Conservation (phyloP, 148 eudicot genomes). For the Vaccinium vitisidaea region DNA sequence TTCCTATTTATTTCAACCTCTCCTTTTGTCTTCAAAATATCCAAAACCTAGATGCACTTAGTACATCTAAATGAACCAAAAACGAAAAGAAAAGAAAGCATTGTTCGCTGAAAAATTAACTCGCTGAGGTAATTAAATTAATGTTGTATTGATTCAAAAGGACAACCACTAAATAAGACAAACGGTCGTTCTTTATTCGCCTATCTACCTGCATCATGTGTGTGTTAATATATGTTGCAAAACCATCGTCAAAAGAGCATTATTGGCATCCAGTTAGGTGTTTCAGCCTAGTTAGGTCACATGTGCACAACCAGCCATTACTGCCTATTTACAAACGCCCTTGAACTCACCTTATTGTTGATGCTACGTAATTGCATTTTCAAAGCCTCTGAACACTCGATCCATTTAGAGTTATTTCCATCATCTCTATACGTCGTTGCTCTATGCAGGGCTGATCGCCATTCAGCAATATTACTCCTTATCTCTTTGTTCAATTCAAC, state of each 20-base stretch:
- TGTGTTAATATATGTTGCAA: neutral
- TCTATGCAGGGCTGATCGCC: slow-evolving; percentile 61
- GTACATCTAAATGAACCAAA: neutral
- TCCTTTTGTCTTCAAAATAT: neutral
- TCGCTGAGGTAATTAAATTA: neutral
- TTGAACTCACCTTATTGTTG: slow-evolving; percentile 60
- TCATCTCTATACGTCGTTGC: slow-evolving; percentile 41
- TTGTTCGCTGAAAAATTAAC: no score
- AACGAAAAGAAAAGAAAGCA: neutral
- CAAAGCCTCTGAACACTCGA: slow-evolving; percentile 48
- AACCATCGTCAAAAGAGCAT: neutral
- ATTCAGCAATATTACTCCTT: slow-evolving; percentile 46
- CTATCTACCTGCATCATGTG: neutral
- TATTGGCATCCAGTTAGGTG: neutral
- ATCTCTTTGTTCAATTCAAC: slow-evolving; percentile 88
- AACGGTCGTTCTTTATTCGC: neutral
- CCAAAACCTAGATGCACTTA: neutral
- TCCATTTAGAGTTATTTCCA: slow-evolving; percentile 58
- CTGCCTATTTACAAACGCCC: neutral
- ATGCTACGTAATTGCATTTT: slow-evolving; percentile 53
- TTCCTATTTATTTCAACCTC: slow-evolving; percentile 33
- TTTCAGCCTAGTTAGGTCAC: neutral
- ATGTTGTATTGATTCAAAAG: neutral
- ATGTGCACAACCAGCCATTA: neutral
- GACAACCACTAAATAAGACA: neutral